Base-by-base conservation (phyloP, 2,329 filamentous ascomycete species). In the Corynespora cassiicola region DNA sequence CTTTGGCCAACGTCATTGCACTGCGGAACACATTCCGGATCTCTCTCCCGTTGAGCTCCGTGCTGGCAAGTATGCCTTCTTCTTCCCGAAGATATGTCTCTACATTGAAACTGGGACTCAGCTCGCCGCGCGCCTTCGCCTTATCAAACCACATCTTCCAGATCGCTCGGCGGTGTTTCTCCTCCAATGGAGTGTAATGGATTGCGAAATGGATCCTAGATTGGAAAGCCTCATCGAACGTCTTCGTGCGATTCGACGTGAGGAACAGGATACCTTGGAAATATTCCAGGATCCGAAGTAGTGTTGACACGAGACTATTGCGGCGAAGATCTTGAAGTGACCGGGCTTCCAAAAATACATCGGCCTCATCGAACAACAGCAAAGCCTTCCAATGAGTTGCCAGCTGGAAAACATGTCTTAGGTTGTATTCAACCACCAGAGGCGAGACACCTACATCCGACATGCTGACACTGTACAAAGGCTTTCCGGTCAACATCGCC, bases 331-430 rank as follows among this genome's bases (percentile, higher is more conserved):
- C n/a, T n/a, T n/a, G n/a, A n/a, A n/a, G n/a, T n/a, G n/a, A n/a
- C n/a, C n/a, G n/a, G n/a, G n/a, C n/a, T n/a, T n/a, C 17, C 8
- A 38, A 18, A 25, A 50, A 53, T 3, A 54, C 39, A 14, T 74
- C 71, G 8, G 71, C 74, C 45, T 78, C 75, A 50, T 76, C 75
- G 3, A 78, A 63, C 1, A 78, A 64, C 0, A 77, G 59, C 10
- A 79, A 65, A 11, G 72, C 71, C 15, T 73, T 70, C 75, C 75
- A 78, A 38, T 65, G 68, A 0, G 68, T 68, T 39, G 76, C 76
- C n/a, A n/a, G n/a, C n/a, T n/a, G n/a, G n/a, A n/a, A n/a, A n/a
- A n/a, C n/a, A n/a, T 24, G 22, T 24, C 22, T 8, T n/a, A 24
- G 22, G 22, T n/a, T n/a, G n/a, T n/a, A n/a, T n/a, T n/a, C n/a